Evolutionary conservation across 2,329 filamentous ascomycete genomes (phyloP).

Genomic region (Thelonectria blattea): DNA sequence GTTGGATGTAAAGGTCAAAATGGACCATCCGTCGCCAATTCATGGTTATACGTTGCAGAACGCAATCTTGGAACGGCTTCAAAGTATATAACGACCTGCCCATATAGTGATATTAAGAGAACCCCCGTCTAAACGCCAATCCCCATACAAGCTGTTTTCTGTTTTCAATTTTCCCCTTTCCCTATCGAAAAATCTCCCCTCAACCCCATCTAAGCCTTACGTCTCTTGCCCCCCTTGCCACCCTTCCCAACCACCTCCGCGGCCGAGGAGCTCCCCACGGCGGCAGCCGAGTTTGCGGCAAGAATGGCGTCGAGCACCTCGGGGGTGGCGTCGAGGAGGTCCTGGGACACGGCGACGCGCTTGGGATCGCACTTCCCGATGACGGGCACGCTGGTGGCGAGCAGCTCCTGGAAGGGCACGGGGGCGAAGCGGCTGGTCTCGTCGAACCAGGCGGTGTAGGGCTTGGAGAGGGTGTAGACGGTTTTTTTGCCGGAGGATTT

Average conservation of each 20-base stretch:
- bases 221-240: constrained; percentile 52
- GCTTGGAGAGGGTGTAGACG: constrained; percentile 61
- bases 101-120: constrained; percentile 15
- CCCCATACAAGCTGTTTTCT: constrained; percentile 6
- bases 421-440: constrained; percentile 72
- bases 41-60: constrained; percentile 6
- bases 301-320: constrained; percentile 58
- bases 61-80: not conserved
- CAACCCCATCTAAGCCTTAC: constrained; percentile 47
- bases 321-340: constrained; percentile 48
- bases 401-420: constrained; percentile 77
- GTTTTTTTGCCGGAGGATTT: constrained; percentile 46
- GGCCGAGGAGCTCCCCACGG: constrained; percentile 39
- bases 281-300: constrained; percentile 42
- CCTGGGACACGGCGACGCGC: constrained; percentile 50
- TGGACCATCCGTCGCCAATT: constrained; percentile 2
- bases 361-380: constrained; percentile 72
- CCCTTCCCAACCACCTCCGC: constrained; percentile 44
- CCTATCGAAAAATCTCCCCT: not conserved
- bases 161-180: constrained; percentile 9
- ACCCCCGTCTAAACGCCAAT: constrained; percentile 31
- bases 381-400: constrained; percentile 70
- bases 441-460: constrained; percentile 82
- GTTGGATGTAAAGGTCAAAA: constrained; percentile 14
- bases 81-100: constrained; percentile 4